phyloP scores from a whole-genome alignment of 2,329 filamentous ascomycete genomes.

The Alternaria ventricosa region DNA sequence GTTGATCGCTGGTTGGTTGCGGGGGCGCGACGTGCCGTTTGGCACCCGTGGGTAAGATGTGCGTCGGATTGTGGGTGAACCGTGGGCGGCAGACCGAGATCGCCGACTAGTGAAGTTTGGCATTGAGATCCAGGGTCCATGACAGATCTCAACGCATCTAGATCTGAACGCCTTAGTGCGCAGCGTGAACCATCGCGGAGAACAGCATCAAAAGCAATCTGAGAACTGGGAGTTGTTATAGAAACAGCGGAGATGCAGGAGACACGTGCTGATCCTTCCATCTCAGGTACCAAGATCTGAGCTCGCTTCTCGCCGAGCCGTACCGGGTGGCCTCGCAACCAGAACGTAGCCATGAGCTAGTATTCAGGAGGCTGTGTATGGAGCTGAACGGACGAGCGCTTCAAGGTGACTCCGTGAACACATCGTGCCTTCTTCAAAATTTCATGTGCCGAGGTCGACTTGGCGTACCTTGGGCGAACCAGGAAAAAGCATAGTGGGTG shows the following conservation, averaged over 20 bases:
- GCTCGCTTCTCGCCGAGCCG: neutral
- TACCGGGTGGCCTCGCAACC: neutral
- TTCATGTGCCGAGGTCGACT: neutral
- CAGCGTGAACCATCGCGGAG: neutral
- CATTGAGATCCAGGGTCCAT: neutral
- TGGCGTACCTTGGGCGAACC: neutral
- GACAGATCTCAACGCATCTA: conserved; percentile 1
- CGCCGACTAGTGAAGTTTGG: neutral
- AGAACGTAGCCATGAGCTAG: neutral
- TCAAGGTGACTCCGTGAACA: neutral
- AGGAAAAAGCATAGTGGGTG: neutral
- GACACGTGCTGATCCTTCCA: neutral
- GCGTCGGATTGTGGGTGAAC: conserved; percentile 3
- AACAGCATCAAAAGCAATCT: neutral
- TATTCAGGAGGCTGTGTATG: neutral
- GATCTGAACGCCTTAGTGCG: neutral
- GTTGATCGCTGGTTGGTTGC: neutral
- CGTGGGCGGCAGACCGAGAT: neutral
- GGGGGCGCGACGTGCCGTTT: neutral
- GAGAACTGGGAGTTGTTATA: neutral
- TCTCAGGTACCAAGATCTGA: neutral
- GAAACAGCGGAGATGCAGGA: neutral
- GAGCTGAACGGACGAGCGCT: neutral
- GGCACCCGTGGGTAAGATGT: conserved; percentile 2
- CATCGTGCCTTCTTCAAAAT: neutral